A percentile compares a stretch with the other conserved stretches of the same genome.
phyloP scores from a whole-genome alignment of 169 alveolate genomes.

The Babesia divergens region DNA sequence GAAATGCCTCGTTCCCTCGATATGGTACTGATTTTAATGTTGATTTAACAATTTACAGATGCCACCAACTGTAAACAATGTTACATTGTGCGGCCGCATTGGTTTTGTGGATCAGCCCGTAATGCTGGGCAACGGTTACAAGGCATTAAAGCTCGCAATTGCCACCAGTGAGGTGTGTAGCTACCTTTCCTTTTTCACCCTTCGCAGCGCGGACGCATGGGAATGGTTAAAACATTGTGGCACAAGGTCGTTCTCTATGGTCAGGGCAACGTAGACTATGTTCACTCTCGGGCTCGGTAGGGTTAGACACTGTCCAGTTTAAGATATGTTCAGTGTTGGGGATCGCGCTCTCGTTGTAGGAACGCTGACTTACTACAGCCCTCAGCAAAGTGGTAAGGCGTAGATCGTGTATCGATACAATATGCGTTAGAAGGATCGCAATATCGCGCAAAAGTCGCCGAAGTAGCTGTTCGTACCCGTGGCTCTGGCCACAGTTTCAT shows the following conservation, averaged over 20 bases:
- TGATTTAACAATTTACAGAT: neutral
- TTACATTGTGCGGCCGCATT: conserved; percentile 56
- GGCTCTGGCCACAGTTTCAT: conserved; percentile 34
- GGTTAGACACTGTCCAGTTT: neutral
- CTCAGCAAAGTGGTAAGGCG: conserved; percentile 2
- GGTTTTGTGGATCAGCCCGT: conserved; percentile 45
- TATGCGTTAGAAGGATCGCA: neutral
- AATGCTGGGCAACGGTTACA: conserved; percentile 25
- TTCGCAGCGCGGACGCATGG: conserved; percentile 39
- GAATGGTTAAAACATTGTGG: conserved; percentile 47
- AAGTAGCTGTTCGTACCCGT: conserved; percentile 2
- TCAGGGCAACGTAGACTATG: conserved; percentile 50
- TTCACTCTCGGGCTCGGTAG: conserved; percentile 47
- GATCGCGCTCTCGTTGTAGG: conserved; percentile 58
- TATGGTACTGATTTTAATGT: neutral
- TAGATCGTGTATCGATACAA: neutral
- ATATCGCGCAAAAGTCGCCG: conserved; percentile 20
- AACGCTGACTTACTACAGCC: conserved; percentile 31
- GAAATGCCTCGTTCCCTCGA: conserved; percentile 10
- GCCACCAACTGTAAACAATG: conserved; percentile 30
- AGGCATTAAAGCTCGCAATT: conserved; percentile 18
- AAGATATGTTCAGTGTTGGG: conserved; percentile 37
- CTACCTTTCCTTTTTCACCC: neutral
- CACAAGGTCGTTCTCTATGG: conserved; percentile 65
- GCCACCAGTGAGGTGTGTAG: conserved; percentile 44